These are phyloP conservation scores for Annulohypoxylon maeteangense DNA, from an alignment of 495 filamentous ascomycete genomes.

Conservation along the genomic window DNA sequence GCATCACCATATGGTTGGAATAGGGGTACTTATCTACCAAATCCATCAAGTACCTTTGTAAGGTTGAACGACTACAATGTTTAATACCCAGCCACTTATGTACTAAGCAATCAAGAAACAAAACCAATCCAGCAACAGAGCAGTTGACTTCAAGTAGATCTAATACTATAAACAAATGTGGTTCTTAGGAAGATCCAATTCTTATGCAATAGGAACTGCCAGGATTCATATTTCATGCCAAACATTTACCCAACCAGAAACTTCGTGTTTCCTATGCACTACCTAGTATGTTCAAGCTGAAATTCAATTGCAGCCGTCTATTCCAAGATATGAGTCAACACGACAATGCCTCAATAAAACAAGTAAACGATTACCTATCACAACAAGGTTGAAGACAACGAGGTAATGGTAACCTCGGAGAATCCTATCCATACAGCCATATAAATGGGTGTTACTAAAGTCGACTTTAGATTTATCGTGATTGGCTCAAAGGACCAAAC, in stretches of 20 bases:
- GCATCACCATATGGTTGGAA: not conserved
- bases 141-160: not conserved
- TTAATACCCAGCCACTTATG: too few relatives aligned
- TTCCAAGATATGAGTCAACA: too few relatives aligned
- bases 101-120: not conserved
- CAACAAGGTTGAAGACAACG: too few relatives aligned
- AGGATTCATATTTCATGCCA: not conserved
- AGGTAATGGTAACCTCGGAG: not conserved
- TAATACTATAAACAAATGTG: not conserved
- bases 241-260: not conserved
- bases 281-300: too few relatives aligned
- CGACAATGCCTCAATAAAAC: not conserved
- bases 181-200: not conserved
- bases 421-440: not conserved
- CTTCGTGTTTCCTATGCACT: not conserved
- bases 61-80: not conserved
- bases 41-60: too few relatives aligned
- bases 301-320: too few relatives aligned
- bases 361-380: not conserved
- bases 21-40: not conserved
- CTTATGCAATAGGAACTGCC: not conserved
- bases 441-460: slow-evolving; percentile 6
- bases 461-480: slow-evolving; percentile 15
- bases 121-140: not conserved
- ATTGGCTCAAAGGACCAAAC: slow-evolving; percentile 36